These are phyloP conservation scores for Nidularia pulvinata DNA, from an alignment of 768 basidiomycete genomes.

Conservation along the genomic window DNA sequence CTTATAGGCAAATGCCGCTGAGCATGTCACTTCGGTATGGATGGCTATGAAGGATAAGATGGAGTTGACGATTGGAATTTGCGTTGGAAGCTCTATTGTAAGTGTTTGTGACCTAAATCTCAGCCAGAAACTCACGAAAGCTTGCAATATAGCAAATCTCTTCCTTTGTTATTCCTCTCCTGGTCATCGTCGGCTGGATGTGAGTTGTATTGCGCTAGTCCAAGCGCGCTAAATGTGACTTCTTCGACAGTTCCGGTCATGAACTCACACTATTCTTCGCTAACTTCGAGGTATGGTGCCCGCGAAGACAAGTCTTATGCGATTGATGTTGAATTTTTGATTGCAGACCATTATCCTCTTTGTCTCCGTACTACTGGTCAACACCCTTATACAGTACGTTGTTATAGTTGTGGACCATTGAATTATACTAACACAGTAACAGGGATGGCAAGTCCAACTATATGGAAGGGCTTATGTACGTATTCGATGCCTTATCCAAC, in stretches of 20 bases:
- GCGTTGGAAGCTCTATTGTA: constrained; percentile 82
- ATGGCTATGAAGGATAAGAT: constrained; percentile 79
- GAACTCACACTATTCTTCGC: constrained; percentile 82
- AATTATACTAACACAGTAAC: neutral
- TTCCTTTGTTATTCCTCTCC: constrained; percentile 80
- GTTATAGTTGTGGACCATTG: neutral
- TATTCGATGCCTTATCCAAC: neutral
- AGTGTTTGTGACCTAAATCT: constrained; percentile 17
- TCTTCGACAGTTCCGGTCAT: constrained; percentile 50
- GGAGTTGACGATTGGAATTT: constrained; percentile 75
- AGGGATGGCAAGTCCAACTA: constrained; percentile 89
- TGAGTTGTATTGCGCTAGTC: constrained; percentile 32
- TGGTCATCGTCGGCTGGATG: constrained; percentile 91
- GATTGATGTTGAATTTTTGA: constrained; percentile 1
- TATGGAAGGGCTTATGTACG: constrained; percentile 86
- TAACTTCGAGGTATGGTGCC: constrained; percentile 68
- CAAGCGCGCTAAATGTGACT: constrained; percentile 4
- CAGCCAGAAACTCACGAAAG: neutral
- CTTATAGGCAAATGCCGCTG: constrained; percentile 74
- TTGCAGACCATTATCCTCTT: constrained; percentile 81
- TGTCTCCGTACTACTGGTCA: constrained; percentile 86
- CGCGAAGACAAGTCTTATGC: neutral
- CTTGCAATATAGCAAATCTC: constrained; percentile 68
- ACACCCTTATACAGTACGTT: constrained; percentile 73
- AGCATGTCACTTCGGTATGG: constrained; percentile 86